Evolutionary conservation across 768 basidiomycete genomes (phyloP).

Genomic region (Suillus paluster): DNA sequence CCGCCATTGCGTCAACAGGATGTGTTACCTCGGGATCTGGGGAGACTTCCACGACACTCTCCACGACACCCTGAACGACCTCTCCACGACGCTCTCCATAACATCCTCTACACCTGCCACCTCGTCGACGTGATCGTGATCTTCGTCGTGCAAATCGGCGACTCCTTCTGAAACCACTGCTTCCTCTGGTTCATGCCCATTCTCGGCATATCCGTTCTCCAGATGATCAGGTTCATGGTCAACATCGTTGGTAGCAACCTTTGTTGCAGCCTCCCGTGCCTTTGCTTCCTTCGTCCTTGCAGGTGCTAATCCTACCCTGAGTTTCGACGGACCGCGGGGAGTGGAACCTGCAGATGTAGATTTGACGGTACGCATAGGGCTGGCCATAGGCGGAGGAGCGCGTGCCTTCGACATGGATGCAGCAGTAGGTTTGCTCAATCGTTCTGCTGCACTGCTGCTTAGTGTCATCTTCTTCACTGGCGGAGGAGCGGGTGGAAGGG

Average conservation of each 20-base stretch:
- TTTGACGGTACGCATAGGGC: constrained; percentile 32
- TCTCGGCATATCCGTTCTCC: constrained; percentile 27
- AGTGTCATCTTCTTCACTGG: constrained; percentile 60
- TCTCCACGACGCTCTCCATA: too few relatives aligned
- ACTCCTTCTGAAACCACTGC: constrained; percentile 16
- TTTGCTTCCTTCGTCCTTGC: constrained; percentile 28
- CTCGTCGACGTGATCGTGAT: constrained; percentile 21
- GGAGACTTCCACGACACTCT: constrained; percentile 10
- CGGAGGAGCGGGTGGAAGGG: constrained; percentile 47
- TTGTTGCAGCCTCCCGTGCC: constrained; percentile 21
- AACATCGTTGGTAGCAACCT: constrained; percentile 28
- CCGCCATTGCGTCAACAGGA: not conserved
- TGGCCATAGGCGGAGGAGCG: constrained; percentile 24
- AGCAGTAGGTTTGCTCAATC: constrained; percentile 83
- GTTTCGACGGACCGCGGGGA: constrained; percentile 34
- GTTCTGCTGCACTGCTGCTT: constrained; percentile 58
- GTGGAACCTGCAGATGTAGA: constrained; percentile 32
- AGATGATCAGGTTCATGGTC: constrained; percentile 23
- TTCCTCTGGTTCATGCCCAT: constrained; percentile 27
- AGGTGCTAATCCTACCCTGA: constrained; percentile 30
- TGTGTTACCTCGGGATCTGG: constrained; percentile 12
- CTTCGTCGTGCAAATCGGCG: constrained; percentile 24
- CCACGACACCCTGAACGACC: constrained; percentile 10
- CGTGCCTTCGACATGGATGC: constrained; percentile 71
- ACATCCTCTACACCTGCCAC: constrained; percentile 10